Percentiles rank a stretch among this genome's conserved stretches.
Conservation (phyloP, 129 eudicot genomes). For the Pittosporum tobira region DNA sequence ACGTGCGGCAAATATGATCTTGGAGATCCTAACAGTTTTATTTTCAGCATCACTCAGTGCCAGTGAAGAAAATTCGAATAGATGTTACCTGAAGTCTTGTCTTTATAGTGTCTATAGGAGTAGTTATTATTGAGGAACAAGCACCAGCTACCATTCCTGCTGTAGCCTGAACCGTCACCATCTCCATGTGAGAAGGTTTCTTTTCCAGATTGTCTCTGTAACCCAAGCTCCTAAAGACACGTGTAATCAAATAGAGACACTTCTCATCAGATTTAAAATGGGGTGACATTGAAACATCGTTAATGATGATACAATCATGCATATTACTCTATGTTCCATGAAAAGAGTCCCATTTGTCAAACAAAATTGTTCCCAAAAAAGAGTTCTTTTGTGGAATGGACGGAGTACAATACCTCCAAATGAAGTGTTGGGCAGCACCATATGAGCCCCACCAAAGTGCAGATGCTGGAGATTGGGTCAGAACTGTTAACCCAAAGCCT, state of each 20-base stretch:
- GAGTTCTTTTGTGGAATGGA: no score
- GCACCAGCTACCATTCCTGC: conserved; percentile 68
- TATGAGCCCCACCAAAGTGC: conserved; percentile 81
- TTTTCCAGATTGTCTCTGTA: conserved; percentile 28
- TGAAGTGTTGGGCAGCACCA: conserved; percentile 59
- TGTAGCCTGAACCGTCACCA: conserved; percentile 54
- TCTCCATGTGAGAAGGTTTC: conserved; percentile 48
- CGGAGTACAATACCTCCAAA: conserved; percentile 51
- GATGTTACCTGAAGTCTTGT: conserved; percentile 52
- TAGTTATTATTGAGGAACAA: conserved; percentile 55
- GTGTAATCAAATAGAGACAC: background rate
- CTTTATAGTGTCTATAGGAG: conserved; percentile 61
- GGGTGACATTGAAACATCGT: background rate
- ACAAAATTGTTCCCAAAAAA: no score
- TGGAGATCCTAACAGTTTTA: no score
- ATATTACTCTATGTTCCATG: no score
- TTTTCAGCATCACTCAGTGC: background rate
- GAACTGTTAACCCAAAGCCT: conserved; percentile 58
- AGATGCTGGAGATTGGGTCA: conserved; percentile 58
- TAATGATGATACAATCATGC: background rate
- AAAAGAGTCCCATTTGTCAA: no score
- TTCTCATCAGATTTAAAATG: background rate
- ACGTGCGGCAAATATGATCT: background rate
- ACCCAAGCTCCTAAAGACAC: conserved; percentile 39
- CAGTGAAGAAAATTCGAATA: background rate